A percentile compares a stretch with the other conserved stretches of the same genome.
These are phyloP conservation scores for Dictyostelium intermedium DNA, from an alignment of 78 protist genomes.

Conservation along the genomic window DNA sequence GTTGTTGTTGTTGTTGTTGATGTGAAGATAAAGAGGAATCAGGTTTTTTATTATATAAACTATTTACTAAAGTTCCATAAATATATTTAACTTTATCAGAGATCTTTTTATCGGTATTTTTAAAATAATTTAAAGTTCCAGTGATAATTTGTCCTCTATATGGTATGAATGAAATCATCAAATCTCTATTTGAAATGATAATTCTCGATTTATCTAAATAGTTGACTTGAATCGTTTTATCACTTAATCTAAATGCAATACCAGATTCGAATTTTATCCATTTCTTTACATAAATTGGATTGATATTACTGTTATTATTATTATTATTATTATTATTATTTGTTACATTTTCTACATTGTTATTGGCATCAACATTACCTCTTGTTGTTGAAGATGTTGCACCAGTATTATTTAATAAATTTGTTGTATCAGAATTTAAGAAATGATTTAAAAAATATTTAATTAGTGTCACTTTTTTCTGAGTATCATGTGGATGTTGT, in stretches of 20 bases:
- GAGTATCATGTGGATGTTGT: slow-evolving; percentile 69
- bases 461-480: slow-evolving; percentile 91
- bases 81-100: background rate
- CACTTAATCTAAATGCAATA: slow-evolving; percentile 87
- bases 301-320: background rate
- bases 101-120: background rate
- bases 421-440: background rate
- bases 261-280: slow-evolving; percentile 90
- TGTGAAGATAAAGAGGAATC: background rate
- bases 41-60: background rate
- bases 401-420: background rate
- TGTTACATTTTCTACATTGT: background rate
- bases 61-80: background rate
- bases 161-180: background rate
- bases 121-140: background rate
- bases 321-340: no score
- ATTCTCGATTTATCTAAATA: slow-evolving; percentile 49
- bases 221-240: slow-evolving; percentile 84
- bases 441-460: slow-evolving; percentile 87
- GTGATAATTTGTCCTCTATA: slow-evolving; percentile 46
- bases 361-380: background rate
- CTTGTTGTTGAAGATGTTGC: background rate
- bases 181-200: background rate
- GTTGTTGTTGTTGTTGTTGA: background rate
- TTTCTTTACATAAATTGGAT: slow-evolving; percentile 88